phyloP scores from a whole-genome alignment of 2,329 filamentous ascomycete genomes.

The Diaporthe ampelina region DNA sequence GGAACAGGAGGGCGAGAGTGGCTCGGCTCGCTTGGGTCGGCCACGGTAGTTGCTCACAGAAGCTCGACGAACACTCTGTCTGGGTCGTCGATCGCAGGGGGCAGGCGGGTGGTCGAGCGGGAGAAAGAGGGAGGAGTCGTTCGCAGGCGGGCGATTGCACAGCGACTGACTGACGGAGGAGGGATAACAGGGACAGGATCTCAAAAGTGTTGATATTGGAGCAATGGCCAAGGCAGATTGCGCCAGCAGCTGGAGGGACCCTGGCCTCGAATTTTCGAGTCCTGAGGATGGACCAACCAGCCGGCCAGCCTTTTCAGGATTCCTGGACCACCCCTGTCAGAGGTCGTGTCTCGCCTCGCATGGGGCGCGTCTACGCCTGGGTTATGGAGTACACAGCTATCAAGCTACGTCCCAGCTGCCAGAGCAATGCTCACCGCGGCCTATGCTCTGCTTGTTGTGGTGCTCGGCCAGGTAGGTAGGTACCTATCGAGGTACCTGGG shows the following conservation, averaged over 20 bases:
- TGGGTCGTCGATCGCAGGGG: background rate
- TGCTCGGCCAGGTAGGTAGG: too few relatives aligned
- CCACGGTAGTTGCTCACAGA: constrained; percentile 5
- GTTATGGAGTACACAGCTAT: background rate
- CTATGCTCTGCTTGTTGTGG: too few relatives aligned
- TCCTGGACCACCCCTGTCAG: constrained; percentile 23
- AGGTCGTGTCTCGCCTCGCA: constrained; percentile 20
- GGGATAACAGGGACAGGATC: constrained; percentile 12
- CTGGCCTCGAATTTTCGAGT: constrained; percentile 33
- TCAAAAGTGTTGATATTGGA: constrained; percentile 35
- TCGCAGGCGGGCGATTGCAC: constrained; percentile 8
- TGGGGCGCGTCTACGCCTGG: constrained; percentile 22
- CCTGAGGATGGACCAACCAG: constrained; percentile 23
- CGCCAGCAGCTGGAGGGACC: constrained; percentile 29
- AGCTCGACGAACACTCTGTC: background rate
- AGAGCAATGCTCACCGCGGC: too few relatives aligned
- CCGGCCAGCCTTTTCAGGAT: constrained; percentile 7
- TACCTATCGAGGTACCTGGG: too few relatives aligned
- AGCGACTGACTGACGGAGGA: background rate
- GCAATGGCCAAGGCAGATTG: constrained; percentile 30
- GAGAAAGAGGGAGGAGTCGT: constrained; percentile 1
- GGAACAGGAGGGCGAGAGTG: background rate
- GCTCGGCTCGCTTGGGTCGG: constrained; percentile 3
- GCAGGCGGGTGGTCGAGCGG: background rate
- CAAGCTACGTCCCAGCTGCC: background rate